Evolutionary conservation across 2,329 filamentous ascomycete species (phyloP).

Genomic region (Trichothecium roseum): DNA sequence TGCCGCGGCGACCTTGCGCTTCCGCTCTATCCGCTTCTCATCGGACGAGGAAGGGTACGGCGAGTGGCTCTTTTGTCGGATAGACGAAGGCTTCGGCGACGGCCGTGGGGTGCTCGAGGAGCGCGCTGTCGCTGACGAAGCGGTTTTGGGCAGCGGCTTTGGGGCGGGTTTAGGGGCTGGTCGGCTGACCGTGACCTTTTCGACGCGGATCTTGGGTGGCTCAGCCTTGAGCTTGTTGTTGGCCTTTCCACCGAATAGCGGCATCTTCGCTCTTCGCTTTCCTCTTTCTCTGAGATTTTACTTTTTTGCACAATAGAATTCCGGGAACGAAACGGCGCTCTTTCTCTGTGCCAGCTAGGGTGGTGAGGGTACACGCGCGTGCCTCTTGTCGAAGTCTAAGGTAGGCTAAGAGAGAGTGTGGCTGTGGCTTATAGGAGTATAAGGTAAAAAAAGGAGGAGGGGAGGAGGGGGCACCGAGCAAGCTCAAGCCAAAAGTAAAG

Average conservation of each 20-base stretch:
- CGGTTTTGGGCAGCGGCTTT: constrained; percentile 19
- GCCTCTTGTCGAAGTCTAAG: too few relatives aligned
- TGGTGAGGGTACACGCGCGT: too few relatives aligned
- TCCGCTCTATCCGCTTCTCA: constrained; percentile 28
- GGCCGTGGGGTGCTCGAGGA: constrained; percentile 24
- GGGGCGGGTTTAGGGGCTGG: constrained; percentile 24
- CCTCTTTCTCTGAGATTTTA: background rate
- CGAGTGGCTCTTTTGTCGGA: constrained; percentile 29
- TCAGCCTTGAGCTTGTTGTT: constrained; percentile 40
- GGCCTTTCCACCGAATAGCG: constrained; percentile 27
- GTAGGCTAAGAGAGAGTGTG: too few relatives aligned
- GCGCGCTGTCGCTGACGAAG: constrained; percentile 17
- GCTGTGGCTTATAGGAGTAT: too few relatives aligned
- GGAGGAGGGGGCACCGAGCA: too few relatives aligned
- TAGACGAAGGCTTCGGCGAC: constrained; percentile 26
- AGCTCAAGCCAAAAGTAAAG: too few relatives aligned
- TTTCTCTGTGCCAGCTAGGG: too few relatives aligned
- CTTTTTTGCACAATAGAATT: too few relatives aligned
- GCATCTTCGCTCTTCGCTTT: constrained; percentile 10
- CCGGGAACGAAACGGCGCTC: too few relatives aligned
- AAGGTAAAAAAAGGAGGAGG: too few relatives aligned
- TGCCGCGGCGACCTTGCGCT: constrained; percentile 33
- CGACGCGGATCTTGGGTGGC: constrained; percentile 38
- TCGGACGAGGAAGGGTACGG: constrained; percentile 30
- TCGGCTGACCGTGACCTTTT: constrained; percentile 37